Evolutionary conservation across 805 yeast genomes (phyloP).

Genomic region (Zygotorulaspora chibaensis): DNA sequence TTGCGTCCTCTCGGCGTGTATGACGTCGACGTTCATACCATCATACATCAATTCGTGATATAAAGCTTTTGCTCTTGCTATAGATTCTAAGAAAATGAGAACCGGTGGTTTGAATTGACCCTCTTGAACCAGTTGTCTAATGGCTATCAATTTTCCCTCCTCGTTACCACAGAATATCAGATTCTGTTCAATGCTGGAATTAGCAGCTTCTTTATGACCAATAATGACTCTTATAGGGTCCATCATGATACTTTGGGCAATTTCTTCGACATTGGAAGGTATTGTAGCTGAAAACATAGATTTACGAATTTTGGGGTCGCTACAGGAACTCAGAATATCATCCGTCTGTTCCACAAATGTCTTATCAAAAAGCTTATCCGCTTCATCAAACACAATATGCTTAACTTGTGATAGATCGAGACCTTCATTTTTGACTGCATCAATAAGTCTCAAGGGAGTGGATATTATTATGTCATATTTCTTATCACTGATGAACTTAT

Average conservation of each 20-base stretch:
- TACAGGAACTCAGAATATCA: constrained; percentile 51
- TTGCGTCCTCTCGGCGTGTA: constrained; percentile 91
- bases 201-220: constrained; percentile 93
- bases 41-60: constrained; percentile 92
- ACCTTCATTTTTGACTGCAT: constrained; percentile 58
- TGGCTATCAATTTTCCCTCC: constrained; percentile 89
- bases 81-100: constrained; percentile 84
- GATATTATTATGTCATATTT: constrained; percentile 78
- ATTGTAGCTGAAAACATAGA: constrained; percentile 93
- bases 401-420: constrained; percentile 63
- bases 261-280: constrained; percentile 86
- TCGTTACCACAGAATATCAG: constrained; percentile 87
- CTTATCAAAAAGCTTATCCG: constrained; percentile 85
- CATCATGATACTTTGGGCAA: constrained; percentile 78
- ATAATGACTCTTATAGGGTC: constrained; percentile 83
- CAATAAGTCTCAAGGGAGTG: constrained; percentile 86
- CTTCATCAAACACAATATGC: constrained; percentile 86
- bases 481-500: constrained; percentile 51
- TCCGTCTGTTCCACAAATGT: constrained; percentile 90
- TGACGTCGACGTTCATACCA: constrained; percentile 87
- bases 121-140: constrained; percentile 77
- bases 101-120: constrained; percentile 92
- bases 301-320: constrained; percentile 48
- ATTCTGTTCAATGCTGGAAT: constrained; percentile 73
- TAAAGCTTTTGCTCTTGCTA: constrained; percentile 89